Evolutionary conservation across 345 rosid genomes (phyloP).

Genomic region (Lumnitzera littorea): DNA sequence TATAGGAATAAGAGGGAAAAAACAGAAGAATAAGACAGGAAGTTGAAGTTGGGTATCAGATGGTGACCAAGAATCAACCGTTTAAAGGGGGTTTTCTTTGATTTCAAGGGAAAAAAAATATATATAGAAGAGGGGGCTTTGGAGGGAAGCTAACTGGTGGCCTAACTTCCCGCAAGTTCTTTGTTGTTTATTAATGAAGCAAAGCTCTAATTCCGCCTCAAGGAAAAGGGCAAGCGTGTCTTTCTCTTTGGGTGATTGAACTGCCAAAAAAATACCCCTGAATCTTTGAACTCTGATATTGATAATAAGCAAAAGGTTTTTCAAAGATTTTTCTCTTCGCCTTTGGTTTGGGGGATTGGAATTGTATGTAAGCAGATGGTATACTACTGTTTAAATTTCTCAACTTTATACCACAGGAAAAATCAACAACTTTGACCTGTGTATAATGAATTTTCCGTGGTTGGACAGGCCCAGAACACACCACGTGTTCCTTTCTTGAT

Average conservation of each 20-base stretch:
- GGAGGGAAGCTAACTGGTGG: slow-evolving; percentile 56
- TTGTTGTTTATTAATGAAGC: slow-evolving; percentile 37
- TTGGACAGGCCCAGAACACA: no score
- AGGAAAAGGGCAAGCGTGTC: slow-evolving; percentile 17
- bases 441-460: no score
- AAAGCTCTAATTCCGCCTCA: slow-evolving; percentile 14
- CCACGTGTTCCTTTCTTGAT: no score
- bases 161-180: slow-evolving; percentile 52
- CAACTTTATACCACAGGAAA: no score
- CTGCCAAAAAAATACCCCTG: background rate
- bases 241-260: background rate
- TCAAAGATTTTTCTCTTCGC: no score
- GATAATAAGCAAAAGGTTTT: no score
- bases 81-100: slow-evolving; percentile 38
- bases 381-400: no score
- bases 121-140: slow-evolving; percentile 3
- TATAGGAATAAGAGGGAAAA: slow-evolving; percentile 5
- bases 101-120: slow-evolving; percentile 33
- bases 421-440: no score
- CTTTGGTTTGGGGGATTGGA: background rate
- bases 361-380: slow-evolving; percentile 2
- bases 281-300: background rate
- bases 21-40: slow-evolving; percentile 31
- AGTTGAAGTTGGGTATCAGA: slow-evolving; percentile 71
- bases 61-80: slow-evolving; percentile 84